phyloP scores from a whole-genome alignment of 2,329 filamentous ascomycete species.

The Cephalotrichum gorgonifer region DNA sequence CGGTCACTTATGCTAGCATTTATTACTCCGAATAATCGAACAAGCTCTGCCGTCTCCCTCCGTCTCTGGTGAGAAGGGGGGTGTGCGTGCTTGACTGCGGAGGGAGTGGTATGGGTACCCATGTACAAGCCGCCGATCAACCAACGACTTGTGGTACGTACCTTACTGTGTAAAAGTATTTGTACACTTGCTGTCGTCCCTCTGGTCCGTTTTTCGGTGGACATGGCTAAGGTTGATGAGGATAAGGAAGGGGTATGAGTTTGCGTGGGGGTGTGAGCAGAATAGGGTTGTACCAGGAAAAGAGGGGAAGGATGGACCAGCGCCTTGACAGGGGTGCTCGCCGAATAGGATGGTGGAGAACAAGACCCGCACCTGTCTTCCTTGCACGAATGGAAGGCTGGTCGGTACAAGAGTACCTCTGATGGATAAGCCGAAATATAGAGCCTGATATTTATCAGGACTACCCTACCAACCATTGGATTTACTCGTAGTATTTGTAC shows the following conservation, averaged over 20 bases:
- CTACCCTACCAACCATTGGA: no score
- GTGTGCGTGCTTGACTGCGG: no score
- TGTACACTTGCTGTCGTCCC: neutral
- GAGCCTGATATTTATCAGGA: no score
- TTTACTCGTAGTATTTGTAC: no score
- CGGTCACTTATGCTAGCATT: no score
- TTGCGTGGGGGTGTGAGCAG: neutral
- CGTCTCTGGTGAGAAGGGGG: no score
- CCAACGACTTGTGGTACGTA: neutral
- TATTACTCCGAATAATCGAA: no score
- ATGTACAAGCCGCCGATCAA: no score
- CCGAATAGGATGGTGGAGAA: conserved; percentile 2
- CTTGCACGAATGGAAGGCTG: neutral
- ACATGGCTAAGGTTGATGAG: neutral
- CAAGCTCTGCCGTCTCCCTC: no score
- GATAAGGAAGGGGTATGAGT: neutral
- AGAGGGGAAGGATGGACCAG: neutral
- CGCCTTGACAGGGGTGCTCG: conserved; percentile 4
- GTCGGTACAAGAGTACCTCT: neutral
- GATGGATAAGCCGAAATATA: neutral
- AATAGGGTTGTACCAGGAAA: conserved; percentile 4
- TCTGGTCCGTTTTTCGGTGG: neutral
- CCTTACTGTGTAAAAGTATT: no score
- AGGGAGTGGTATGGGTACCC: neutral
- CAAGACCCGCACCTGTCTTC: neutral